phyloP scores from a whole-genome alignment of 164 flowering plant species.

The Tetracentron sinense region DNA sequence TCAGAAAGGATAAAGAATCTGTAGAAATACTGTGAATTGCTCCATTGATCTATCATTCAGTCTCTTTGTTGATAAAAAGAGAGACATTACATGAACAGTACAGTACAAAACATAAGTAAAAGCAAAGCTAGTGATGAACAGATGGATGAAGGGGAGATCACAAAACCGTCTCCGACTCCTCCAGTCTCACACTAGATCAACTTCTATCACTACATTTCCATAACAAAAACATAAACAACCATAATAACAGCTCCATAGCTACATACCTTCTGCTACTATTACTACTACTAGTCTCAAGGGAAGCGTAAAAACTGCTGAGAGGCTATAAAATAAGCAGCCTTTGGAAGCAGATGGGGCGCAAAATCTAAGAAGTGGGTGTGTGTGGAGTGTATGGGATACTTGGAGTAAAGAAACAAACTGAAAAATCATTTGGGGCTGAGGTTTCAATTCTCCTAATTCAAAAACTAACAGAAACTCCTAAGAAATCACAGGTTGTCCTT shows the following conservation, averaged over 20 bases:
- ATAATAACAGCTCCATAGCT: background rate
- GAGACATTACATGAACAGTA: background rate
- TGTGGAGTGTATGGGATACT: background rate
- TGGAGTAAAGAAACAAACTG: background rate
- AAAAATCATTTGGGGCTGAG: background rate
- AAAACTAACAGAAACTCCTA: too few species aligned
- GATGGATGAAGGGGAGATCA: slow-evolving; percentile 31
- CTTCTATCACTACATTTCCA: background rate
- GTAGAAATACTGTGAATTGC: too few species aligned
- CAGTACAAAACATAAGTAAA: slow-evolving; percentile 16
- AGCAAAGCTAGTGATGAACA: slow-evolving; percentile 22
- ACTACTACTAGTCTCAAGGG: background rate
- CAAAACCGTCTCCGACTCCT: slow-evolving; percentile 47
- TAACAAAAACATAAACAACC: slow-evolving; percentile 2
- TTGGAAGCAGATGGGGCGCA: slow-evolving; percentile 16
- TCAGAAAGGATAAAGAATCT: too few species aligned
- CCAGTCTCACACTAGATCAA: slow-evolving; percentile 2
- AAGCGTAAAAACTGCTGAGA: slow-evolving; percentile 13
- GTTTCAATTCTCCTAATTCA: background rate
- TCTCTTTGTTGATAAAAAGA: too few species aligned
- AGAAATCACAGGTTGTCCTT: slow-evolving; percentile 26
- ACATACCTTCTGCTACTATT: background rate
- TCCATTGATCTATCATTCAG: too few species aligned
- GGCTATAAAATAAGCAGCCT: slow-evolving; percentile 44
- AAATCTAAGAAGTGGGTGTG: background rate